A percentile compares a stretch with the other conserved stretches of the same genome.
phyloP scores from a whole-genome alignment of 495 filamentous ascomycete species.

The Patellaria atrata region DNA sequence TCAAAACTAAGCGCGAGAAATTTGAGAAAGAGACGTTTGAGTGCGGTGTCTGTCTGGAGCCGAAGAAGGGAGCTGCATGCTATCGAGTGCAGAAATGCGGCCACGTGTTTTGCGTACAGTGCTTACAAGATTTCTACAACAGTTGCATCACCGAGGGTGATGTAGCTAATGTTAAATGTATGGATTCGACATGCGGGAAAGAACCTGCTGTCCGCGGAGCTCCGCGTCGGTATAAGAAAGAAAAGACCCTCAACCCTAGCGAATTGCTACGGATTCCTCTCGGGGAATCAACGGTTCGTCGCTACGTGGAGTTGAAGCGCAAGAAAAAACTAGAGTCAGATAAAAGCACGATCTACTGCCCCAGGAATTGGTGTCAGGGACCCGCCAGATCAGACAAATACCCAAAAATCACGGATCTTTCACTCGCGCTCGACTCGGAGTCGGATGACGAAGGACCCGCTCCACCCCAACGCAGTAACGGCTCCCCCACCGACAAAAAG shows the following conservation, averaged over 20 bases:
- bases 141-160: conserved; percentile 75
- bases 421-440: conserved; percentile 28
- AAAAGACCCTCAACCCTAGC: conserved; percentile 61
- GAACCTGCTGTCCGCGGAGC: conserved; percentile 25
- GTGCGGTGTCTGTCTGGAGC: conserved; percentile 78
- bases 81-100: conserved; percentile 64
- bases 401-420: conserved; percentile 45
- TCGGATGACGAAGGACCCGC: conserved; percentile 1
- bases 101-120: conserved; percentile 80
- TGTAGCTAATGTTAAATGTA: conserved; percentile 59
- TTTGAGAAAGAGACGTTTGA: conserved; percentile 81
- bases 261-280: conserved; percentile 82
- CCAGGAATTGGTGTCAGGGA: conserved; percentile 83
- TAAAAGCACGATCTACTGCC: conserved; percentile 86
- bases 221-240: conserved; percentile 33
- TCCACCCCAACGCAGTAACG: conserved; percentile 12
- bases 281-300: conserved; percentile 54
- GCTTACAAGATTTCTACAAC: conserved; percentile 81
- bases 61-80: conserved; percentile 76
- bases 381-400: conserved; percentile 72
- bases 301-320: conserved; percentile 78
- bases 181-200: conserved; percentile 60
- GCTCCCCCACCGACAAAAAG: conserved; percentile 5
- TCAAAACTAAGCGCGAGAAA: conserved; percentile 49
- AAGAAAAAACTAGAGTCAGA: conserved; percentile 86